Evolutionary conservation across 345 rosid species (phyloP).

Genomic region (Syzygium aqueum): DNA sequence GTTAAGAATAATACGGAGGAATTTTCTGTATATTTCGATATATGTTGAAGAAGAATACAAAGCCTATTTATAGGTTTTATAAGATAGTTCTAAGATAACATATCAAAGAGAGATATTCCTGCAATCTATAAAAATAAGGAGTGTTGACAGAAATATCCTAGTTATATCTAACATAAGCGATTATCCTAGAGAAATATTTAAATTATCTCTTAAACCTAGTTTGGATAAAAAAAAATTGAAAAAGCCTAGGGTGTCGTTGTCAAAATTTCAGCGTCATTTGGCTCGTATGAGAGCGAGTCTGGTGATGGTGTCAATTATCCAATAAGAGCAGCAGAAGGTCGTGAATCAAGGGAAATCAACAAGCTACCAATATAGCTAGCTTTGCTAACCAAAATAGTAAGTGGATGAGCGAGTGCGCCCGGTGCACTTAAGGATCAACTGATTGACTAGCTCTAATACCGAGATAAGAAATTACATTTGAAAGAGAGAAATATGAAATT

Average conservation of each 20-base stretch:
- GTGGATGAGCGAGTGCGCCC: not conserved
- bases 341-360: not conserved
- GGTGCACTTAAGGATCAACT: too few species aligned
- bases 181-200: not conserved
- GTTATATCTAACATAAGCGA: not conserved
- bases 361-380: not conserved
- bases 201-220: not conserved
- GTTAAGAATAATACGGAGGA: not conserved
- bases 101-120: not conserved
- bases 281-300: not conserved
- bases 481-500: not conserved
- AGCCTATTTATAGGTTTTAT: not conserved
- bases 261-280: not conserved
- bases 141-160: not conserved
- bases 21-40: not conserved
- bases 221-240: too few species aligned
- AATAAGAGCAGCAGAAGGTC: not conserved
- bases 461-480: not conserved
- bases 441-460: not conserved
- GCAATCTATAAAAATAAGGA: too few species aligned
- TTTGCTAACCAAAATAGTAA: not conserved
- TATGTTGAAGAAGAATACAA: not conserved
- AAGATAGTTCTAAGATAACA: not conserved
- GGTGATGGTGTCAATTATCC: not conserved
- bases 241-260: not conserved